Evolutionary conservation across 176 grass and related monocot genomes (phyloP).

Genomic region (Hyparrhenia diplandra): DNA sequence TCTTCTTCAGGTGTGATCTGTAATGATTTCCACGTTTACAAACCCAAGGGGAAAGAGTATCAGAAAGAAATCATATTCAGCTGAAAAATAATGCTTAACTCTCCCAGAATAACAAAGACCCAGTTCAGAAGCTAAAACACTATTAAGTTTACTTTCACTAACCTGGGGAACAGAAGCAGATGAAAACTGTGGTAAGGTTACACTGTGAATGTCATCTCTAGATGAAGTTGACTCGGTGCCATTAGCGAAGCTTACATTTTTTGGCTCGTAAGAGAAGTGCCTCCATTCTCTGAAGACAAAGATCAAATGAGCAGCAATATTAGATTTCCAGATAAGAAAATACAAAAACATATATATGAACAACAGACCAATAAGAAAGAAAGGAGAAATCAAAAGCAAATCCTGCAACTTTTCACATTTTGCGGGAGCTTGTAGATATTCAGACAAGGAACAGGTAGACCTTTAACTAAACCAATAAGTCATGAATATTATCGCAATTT

Average conservation of each 20-base stretch:
- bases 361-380: neutral
- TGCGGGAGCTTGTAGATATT: neutral
- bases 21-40: conserved; percentile 30
- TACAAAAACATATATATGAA: neutral
- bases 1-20: conserved; percentile 31
- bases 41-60: conserved; percentile 7
- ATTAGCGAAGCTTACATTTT: conserved; percentile 43
- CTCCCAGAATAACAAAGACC: conserved; percentile 9
- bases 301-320: neutral
- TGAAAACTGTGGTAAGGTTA: conserved; percentile 78
- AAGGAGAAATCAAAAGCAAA: neutral
- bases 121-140: conserved; percentile 8
- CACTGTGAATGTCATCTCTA: conserved; percentile 23
- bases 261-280: conserved; percentile 75
- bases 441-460: neutral
- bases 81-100: conserved; percentile 17
- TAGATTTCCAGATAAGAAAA: neutral
- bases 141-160: conserved; percentile 13
- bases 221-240: conserved; percentile 20
- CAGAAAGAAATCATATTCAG: neutral
- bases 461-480: neutral
- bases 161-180: conserved; percentile 77
- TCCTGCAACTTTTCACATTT: conserved; percentile 10
- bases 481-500: neutral
- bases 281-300: conserved; percentile 75